Percentiles rank a stretch among this genome's conserved stretches.
These are phyloP conservation scores for Rhodosporidiobolus sp. DNA, from an alignment of 768 basidiomycete species.

Conservation along the genomic window DNA sequence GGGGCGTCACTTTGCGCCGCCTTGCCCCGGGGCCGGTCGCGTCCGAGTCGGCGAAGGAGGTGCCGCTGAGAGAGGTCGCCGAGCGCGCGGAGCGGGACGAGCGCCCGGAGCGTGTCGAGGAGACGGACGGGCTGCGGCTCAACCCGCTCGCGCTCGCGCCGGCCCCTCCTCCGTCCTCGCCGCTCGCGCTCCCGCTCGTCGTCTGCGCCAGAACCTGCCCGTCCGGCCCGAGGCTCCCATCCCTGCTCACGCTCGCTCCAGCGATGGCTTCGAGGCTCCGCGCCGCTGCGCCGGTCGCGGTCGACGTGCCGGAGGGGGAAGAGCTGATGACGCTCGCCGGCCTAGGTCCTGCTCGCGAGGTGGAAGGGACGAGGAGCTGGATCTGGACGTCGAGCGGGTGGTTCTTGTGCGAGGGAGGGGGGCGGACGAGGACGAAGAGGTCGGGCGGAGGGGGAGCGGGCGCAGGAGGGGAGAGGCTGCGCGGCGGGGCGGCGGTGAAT, in stretches of 20 bases:
- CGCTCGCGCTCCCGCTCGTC: conserved; percentile 31
- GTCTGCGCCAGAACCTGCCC: neutral
- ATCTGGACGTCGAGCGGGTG: conserved; percentile 88
- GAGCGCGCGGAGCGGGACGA: neutral
- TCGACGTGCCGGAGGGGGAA: conserved; percentile 4
- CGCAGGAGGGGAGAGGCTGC: neutral
- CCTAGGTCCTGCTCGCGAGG: neutral
- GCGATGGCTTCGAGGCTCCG: conserved; percentile 26
- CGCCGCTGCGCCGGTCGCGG: neutral
- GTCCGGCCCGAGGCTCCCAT: neutral
- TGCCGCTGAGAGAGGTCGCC: neutral
- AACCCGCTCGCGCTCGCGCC: conserved; percentile 40
- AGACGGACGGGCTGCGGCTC: conserved; percentile 33
- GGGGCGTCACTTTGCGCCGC: conserved; percentile 46
- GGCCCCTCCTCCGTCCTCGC: conserved; percentile 44
- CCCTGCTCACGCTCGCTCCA: conserved; percentile 16
- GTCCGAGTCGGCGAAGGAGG: too few species aligned
- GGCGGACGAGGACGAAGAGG: conserved; percentile 67
- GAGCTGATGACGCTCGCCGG: conserved; percentile 31
- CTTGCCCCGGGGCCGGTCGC: conserved; percentile 14
- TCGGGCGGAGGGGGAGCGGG: conserved; percentile 7
- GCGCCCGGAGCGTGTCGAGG: conserved; percentile 24
- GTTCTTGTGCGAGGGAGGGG: conserved; percentile 77
- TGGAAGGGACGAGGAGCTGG: conserved; percentile 72
- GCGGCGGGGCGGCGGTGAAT: neutral